Evolutionary conservation across 2,329 filamentous ascomycete species (phyloP), one percentile per base, ranked within the genome.

Genomic region (Dendryphion nanum): DNA sequence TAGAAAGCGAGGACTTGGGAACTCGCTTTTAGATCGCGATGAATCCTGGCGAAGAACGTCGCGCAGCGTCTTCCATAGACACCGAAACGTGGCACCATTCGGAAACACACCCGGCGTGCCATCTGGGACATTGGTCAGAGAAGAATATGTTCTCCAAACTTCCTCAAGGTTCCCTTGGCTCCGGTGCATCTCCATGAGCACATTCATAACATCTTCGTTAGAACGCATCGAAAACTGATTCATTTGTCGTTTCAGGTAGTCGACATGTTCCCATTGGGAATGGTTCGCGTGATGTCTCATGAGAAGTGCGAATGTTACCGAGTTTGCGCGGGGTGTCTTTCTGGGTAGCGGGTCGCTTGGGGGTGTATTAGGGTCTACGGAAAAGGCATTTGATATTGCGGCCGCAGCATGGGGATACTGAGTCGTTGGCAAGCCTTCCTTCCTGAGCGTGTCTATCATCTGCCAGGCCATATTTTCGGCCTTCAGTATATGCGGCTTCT

Each of bases 401-500:
- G 46, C 43, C 13, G 35, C 26, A 10, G 40, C 35, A n/a, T 32
- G 12, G n/a, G 10, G 18, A 26, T 30, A 8, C 10, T 10, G 29
- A 16, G 12, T 16, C 15, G 8, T 16, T 3, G 29, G 12, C 29
- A 16, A 15, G 15, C 12, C 15, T 8, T 10, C 15, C 29, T 30
- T 30, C 1, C 47, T 42, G 20, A 50, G 45, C 23, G 48, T 41
- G 14, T 59, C 55, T 10, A 66, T 50, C 63, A 67, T 66, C 28
- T 48, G 52, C 56, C 63, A 63, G 6, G 53, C 61, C 13, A 66
- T 52, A 18, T 60, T 57, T 38, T 65, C 63, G 2, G 63, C 63
- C 43, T 60, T 60, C 10, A 59, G 28, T 7, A 53, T 20, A 13
- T 50, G 41, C 6, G 41, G 39, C 6, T 37, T 21, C 6, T 56